Evolutionary conservation across 129 eudicot species (phyloP).

Genomic region (Helianthus tuberosus): DNA sequence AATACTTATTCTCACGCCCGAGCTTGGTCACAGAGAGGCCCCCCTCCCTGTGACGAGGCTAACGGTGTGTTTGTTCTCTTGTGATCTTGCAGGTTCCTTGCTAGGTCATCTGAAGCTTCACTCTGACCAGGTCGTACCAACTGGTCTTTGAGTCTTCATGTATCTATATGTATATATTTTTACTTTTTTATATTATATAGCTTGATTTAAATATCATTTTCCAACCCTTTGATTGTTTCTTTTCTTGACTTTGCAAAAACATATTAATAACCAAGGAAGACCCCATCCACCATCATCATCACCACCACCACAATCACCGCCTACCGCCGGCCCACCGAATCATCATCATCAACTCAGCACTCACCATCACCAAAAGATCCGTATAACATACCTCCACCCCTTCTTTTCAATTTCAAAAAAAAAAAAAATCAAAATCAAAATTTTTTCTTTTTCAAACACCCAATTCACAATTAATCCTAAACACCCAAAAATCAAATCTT

Average conservation of each 20-base stretch:
- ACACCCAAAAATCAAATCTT: not conserved
- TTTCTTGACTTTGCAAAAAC: constrained; percentile 32
- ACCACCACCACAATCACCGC: constrained; percentile 18
- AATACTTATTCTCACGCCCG: no score
- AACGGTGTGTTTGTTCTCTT: no score
- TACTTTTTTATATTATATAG: constrained; percentile 29
- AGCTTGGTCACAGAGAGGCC: no score
- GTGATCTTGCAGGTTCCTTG: no score
- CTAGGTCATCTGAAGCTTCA: no score
- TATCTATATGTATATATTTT: not conserved
- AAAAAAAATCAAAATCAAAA: constrained; percentile 9
- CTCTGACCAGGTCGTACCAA: no score
- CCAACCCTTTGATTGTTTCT: constrained; percentile 35
- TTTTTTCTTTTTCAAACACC: constrained; percentile 14
- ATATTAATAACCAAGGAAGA: constrained; percentile 28
- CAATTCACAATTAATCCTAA: no score
- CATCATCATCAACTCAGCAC: constrained; percentile 33
- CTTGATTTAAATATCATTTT: constrained; percentile 24
- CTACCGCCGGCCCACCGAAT: constrained; percentile 39
- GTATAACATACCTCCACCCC: constrained; percentile 29
- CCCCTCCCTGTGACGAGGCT: no score
- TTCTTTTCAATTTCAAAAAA: not conserved
- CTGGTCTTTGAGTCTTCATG: no score
- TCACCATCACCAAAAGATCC: constrained; percentile 28
- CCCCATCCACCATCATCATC: constrained; percentile 34